Evolutionary conservation across 2,329 filamentous ascomycete genomes (phyloP), one percentile per base, ranked within the genome.

Genomic region (Emergomyces orientalis): DNA sequence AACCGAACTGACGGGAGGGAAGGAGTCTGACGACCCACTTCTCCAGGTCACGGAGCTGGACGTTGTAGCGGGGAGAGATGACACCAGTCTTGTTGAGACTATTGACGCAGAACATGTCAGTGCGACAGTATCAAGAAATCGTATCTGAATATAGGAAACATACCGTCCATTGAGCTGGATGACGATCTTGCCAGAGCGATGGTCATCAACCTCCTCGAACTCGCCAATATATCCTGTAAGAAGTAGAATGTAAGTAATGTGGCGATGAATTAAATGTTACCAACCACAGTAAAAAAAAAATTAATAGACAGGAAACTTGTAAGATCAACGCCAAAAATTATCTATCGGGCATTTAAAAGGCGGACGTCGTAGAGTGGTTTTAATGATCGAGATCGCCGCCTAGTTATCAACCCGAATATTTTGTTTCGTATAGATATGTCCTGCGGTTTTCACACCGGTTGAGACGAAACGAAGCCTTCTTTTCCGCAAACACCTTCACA

Each of bases 261-360:
- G 83, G 89, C 91, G 86, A 87, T 83, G 84, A 87, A 88, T 87
- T 95, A 96, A 96, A 97, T 88, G 88, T 90, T 85, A 83, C 81
- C 89, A 87, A 82, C 91, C 89, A 94, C 77, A 70, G 69, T 68
- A 32, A 32, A 3, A 3, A 70, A 70, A 69, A 69, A 76, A 70
- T 70, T 70, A 68, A 76, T 27, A 63, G 64, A 65, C 86, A 83
- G 88, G 88, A 86, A 91, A 95, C 88, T 89, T 96, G 91, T 96
- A 96, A 97, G 91, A 93, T 88, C 88, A 86, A 71, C 88, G 88
- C 88, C 86, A 68, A 69, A 69, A 65, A 69, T 64, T 76, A 94
- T 99, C 81, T 99, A 89, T 95, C 94, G 93, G 91, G 86, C 87
- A 95, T 87, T 97, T 97, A 99, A 97, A 99, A 91, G 92, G 91